phyloP scores from a whole-genome alignment of 495 filamentous ascomycete species.

The Umbilicaria muhlenbergii region DNA sequence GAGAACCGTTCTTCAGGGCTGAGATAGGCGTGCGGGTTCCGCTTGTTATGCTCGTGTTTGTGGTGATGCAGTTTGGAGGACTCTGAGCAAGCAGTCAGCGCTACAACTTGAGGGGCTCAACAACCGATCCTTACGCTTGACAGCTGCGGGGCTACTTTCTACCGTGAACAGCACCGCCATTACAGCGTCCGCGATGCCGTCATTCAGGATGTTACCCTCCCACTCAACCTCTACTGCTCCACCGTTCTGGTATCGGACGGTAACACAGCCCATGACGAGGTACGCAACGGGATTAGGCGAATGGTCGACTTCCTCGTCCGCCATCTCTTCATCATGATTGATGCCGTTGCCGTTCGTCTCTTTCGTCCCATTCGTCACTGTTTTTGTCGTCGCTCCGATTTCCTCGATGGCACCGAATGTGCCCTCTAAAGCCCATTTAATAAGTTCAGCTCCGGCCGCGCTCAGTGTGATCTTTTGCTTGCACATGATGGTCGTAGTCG shows the following conservation, averaged over 20 bases:
- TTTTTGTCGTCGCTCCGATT: slow-evolving; percentile 29
- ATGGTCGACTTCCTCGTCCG: slow-evolving; percentile 34
- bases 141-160: slow-evolving; percentile 85
- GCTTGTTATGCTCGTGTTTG: slow-evolving; percentile 29
- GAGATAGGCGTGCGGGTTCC: slow-evolving; percentile 57
- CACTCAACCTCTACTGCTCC: slow-evolving; percentile 84
- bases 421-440: slow-evolving; percentile 85
- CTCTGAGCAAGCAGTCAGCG: slow-evolving; percentile 18
- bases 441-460: slow-evolving; percentile 77
- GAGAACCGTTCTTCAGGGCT: slow-evolving; percentile 59
- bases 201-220: slow-evolving; percentile 96
- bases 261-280: slow-evolving; percentile 81
- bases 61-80: slow-evolving; percentile 35
- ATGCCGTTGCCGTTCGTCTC: slow-evolving; percentile 26
- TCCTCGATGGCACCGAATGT: slow-evolving; percentile 82
- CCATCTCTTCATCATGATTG: slow-evolving; percentile 26
- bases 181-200: slow-evolving; percentile 90
- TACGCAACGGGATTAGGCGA: slow-evolving; percentile 31
- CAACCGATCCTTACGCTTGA: slow-evolving; percentile 54
- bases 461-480: slow-evolving; percentile 73
- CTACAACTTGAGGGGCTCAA: slow-evolving; percentile 6
- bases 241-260: slow-evolving; percentile 48
- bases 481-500: slow-evolving; percentile 83
- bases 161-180: slow-evolving; percentile 79
- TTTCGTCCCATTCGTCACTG: slow-evolving; percentile 18